phyloP scores from a whole-genome alignment of 2,329 filamentous ascomycete species.

The Thielaviopsis euricoi region DNA sequence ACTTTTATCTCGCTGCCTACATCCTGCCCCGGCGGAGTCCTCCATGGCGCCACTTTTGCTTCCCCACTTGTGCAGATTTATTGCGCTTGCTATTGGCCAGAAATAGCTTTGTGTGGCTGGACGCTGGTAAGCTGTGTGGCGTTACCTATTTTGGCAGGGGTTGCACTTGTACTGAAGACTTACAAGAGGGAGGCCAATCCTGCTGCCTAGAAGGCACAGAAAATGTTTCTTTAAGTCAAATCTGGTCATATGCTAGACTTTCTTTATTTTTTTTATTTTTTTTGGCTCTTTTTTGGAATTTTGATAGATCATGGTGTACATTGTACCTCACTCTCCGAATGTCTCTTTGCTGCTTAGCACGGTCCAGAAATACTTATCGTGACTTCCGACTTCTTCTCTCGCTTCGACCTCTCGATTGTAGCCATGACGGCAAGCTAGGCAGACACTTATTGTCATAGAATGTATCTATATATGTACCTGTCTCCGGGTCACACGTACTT shows the following conservation, averaged over 20 bases:
- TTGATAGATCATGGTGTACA: background rate
- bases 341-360: background rate
- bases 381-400: background rate
- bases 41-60: background rate
- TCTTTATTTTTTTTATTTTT: too few relatives aligned
- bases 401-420: background rate
- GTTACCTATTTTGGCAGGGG: background rate
- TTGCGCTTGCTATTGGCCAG: background rate
- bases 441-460: background rate
- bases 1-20: constrained; percentile 5
- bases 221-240: too few relatives aligned
- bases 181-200: background rate
- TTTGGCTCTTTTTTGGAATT: background rate
- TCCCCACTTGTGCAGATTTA: background rate
- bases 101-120: background rate
- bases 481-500: too few relatives aligned
- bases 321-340: too few relatives aligned
- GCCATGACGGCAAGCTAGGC: too few relatives aligned
- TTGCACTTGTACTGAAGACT: too few relatives aligned
- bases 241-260: too few relatives aligned
- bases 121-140: background rate
- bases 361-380: background rate
- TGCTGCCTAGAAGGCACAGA: background rate
- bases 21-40: background rate
- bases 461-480: background rate